Base-by-base conservation (phyloP, 768 basidiomycete species). In the Russula brevipes region DNA sequence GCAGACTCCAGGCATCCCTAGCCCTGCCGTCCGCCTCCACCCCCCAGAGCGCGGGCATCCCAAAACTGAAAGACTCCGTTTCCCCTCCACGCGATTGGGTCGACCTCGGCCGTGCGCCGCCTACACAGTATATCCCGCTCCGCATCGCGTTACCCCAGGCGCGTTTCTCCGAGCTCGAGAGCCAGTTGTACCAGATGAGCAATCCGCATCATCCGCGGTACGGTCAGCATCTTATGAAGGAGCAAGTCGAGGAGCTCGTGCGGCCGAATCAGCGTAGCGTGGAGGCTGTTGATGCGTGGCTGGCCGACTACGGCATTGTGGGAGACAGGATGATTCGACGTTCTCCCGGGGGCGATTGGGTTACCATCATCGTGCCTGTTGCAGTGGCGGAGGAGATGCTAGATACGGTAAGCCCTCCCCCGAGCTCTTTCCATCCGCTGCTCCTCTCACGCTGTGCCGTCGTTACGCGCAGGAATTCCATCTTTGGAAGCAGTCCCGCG, bases 291-390 rank as follows among this genome's bases (percentile, higher is more conserved):
- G 76, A 82, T 42, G 78, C 80, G 66, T 91, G 89, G 88, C 76
- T 90, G 14, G 74, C 74, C 0, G 77, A 76, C 3, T 78, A 86
- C 61, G 86, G 84, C 38, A 73, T 89, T 33, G 63, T 69, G 16
- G 80, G 81, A 31, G 59, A 16, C 4, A 53, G 56, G 53, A 66
- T 84, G 24, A 65, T 54, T 35, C 45, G 73, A 46, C 81, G 83
- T 9, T 87, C 88, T 11, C 79, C 85, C 3, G 86, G 87, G 0
- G 79, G 81, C 53, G 88, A 89, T 65, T 91, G 87, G 88, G 75
- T 89, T 12, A 82, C 77, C 6, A 70, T 88, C 45, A 81, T 72
- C 12, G 74, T 88, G 7, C 81, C 87, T 0, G 78, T 91, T 50
- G 68, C 74, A 39, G 65, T 84, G 31, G 88, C 84, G 0, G 88